Evolutionary conservation across 208 protist genomes (phyloP), one percentile per base, ranked within the genome.

Genomic region (Phytomonas sp.): DNA sequence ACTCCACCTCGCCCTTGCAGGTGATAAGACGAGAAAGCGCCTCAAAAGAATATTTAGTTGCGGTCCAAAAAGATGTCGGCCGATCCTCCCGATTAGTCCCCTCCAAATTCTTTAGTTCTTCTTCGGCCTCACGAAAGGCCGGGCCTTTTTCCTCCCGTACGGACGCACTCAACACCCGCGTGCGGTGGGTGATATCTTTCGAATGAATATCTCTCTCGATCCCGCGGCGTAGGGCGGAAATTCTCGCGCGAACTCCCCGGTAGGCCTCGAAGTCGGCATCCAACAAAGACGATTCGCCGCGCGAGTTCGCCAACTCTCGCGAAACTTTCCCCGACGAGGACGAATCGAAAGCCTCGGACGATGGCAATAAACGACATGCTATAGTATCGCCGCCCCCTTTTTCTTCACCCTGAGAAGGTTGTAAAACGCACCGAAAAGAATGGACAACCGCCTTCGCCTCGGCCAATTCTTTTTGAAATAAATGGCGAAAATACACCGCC

Each of bases 261-360:
- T 86, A 92, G 30, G 72, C 73, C 72, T 87, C 82, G 73, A 93
- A 90, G n/a, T n/a, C n/a, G n/a, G n/a, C n/a, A n/a, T n/a, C n/a
- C n/a, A n/a, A n/a, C n/a, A n/a, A n/a, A n/a, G n/a, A n/a, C n/a
- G n/a, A n/a, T n/a, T n/a, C 49, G 65, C 68, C 19, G 59, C 45
- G 23, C 26, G 60, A 49, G 19, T 49, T 2, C 40, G 40, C 11
- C 40, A 23, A 16, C 1, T 49, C 40, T 16, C 11, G 40, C 11
- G 40, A 3, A 49, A 49, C 45, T 6, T 26, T 56, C 23, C 2
- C 19, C 19, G 45, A 56, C n/a, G n/a, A n/a, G n/a, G n/a, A n/a
- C n/a, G n/a, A n/a, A n/a, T 56, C 16, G 19, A 6, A 56, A 26
- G 23, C 45, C 45, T 56, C 16, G 23, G 29, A 56, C 5, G 69